Evolutionary conservation across 2,329 filamentous ascomycete genomes (phyloP).

Genomic region (Chlorencoelia australis): DNA sequence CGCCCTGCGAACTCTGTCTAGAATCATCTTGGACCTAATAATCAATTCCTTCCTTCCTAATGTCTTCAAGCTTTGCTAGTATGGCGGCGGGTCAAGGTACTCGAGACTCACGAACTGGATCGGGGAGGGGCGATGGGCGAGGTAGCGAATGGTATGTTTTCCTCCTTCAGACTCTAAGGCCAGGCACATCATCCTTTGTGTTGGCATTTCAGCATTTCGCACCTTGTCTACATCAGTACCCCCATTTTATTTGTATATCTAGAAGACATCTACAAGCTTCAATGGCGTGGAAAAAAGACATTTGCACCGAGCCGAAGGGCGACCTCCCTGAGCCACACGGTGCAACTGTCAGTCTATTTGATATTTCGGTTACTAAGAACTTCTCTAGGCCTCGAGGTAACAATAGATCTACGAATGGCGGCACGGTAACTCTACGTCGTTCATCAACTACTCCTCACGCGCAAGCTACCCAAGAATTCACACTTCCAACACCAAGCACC

Average conservation of each 20-base stretch:
- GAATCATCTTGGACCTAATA: too few species aligned
- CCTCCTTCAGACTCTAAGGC: not conserved
- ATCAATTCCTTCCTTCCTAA: conserved; percentile 55
- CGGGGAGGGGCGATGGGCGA: conserved; percentile 42
- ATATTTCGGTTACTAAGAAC: not conserved
- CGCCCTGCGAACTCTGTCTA: too few species aligned
- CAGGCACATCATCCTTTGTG: too few species aligned
- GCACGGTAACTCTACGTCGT: conserved; percentile 53
- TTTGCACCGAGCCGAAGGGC: too few species aligned
- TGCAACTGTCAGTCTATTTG: too few species aligned
- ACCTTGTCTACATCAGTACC: not conserved
- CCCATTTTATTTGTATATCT: not conserved
- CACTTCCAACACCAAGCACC: conserved; percentile 11
- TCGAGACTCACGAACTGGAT: conserved; percentile 46
- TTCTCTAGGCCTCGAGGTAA: conserved; percentile 45
- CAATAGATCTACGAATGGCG: conserved; percentile 42
- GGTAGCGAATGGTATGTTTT: conserved; percentile 59
- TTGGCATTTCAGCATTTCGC: too few species aligned
- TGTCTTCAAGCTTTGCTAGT: conserved; percentile 76
- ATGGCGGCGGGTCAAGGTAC: conserved; percentile 67
- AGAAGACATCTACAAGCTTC: not conserved
- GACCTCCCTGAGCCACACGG: too few species aligned
- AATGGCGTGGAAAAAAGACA: too few species aligned
- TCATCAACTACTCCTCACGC: conserved; percentile 46
- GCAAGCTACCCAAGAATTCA: conserved; percentile 19